Evolutionary conservation across 371 early-diverging fungal species (phyloP), one percentile per base, ranked within the genome.

Genomic region (Mortierella sp.): DNA sequence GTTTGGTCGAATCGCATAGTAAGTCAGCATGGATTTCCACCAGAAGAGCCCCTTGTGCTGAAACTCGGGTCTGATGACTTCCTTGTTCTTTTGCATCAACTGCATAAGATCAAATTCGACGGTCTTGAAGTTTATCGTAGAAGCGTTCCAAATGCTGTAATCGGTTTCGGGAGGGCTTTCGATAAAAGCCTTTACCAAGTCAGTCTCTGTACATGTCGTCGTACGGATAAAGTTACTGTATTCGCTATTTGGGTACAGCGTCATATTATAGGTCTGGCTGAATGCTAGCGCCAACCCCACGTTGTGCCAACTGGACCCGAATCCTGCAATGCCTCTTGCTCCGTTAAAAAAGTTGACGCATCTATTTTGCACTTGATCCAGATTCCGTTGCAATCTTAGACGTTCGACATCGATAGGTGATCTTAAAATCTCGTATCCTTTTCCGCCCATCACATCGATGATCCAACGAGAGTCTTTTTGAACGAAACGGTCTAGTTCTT

Each of bases 1-100:
- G 22, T 56, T 66, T 19, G 66, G 66, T 31, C 66, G 66, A 5
- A 47, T 34, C 9, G 42, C 40, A 35, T 67, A 67, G 43, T 67
- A 67, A 4, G 61, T 67, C 31, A 67, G n/a, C 68, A 67, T 60
- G 29, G 68, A 67, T 23, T 61, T 59, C 68, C 68, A 67, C 68
- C 68, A 67, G 53, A 67, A 60, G n/a, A 51, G 59, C 8, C 68
- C 68, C 37, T 67, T 67, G 19, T 59, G 19, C 51, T 59, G 6
- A 53, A 35, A 67, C 40, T 68, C 61, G 0, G 53, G 61, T 12
- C 5, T 35, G 17, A 68, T 60, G 35, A 67, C 49, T 1, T 23
- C 2, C 17, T 15, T n/a, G 2, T 49, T 29, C 9, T 13, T n/a
- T n/a, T 13, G 13, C 49, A 61, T 47, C 29, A 61, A 47, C 5